Evolutionary conservation across 2,329 filamentous ascomycete genomes (phyloP).

Genomic region (Fusarium xylarioides): DNA sequence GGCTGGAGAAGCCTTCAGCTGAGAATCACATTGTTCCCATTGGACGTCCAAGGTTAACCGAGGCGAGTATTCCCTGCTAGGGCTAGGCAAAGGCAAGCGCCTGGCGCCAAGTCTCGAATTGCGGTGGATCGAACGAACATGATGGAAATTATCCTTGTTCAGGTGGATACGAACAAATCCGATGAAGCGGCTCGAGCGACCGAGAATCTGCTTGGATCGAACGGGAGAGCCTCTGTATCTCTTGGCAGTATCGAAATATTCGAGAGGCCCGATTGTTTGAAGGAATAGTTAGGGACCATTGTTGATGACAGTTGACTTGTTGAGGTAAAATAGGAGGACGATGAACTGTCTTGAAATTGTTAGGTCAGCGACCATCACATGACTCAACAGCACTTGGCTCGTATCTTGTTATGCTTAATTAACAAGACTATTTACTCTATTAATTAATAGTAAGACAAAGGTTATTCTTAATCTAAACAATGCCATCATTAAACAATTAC

Average conservation of each 20-base stretch:
- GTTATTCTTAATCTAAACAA: not conserved
- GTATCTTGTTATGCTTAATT: slow-evolving; percentile 5
- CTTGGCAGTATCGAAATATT: not conserved
- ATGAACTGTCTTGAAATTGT: not conserved
- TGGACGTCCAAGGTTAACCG: not conserved
- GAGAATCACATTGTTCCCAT: not conserved
- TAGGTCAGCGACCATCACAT: slow-evolving; percentile 7
- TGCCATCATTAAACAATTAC: not conserved
- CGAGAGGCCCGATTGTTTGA: not conserved
- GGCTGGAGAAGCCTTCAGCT: not conserved
- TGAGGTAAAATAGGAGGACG: not conserved
- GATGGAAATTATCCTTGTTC: slow-evolving; percentile 15
- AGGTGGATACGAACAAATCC: slow-evolving; percentile 10
- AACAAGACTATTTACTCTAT: not conserved
- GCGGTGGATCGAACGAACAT: slow-evolving; percentile 19
- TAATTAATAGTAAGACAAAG: not conserved
- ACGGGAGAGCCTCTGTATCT: not conserved
- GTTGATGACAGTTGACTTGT: not conserved
- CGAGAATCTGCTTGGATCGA: slow-evolving; percentile 1
- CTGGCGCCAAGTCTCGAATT: slow-evolving; percentile 23
- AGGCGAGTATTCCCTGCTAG: not conserved
- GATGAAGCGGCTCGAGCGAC: not conserved
- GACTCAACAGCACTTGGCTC: not conserved
- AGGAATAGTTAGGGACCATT: not conserved
- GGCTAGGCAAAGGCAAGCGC: slow-evolving; percentile 5